Evolutionary conservation across 2,329 filamentous ascomycete genomes (phyloP), one percentile per base, ranked within the genome.

Genomic region (Blastomyces parvus): DNA sequence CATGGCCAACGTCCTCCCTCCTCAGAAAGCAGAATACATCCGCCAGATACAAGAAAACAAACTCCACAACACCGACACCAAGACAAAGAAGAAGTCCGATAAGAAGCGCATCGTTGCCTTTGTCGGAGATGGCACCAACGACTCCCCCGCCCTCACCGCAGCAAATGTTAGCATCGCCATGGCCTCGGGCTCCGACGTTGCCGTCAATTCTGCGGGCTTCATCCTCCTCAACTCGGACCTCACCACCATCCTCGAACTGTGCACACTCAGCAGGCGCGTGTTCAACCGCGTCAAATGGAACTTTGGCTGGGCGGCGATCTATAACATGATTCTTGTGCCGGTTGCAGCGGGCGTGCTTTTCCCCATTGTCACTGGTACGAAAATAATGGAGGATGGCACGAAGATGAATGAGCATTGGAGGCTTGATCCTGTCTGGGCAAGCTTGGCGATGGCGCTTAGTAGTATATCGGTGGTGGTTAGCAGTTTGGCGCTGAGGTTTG

Each of bases 381-480:
- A 73, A 50, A 56, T 48, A 17, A 42, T 14, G 42, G 69, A 71
- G 66, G 72, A 74, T 66, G 73, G 70, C 30, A 69, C 70, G 53
- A 69, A 64, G 64, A 72, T 74, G 40, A 66, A 73, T 65, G 70
- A 70, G 13, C 77, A 78, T 60, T 81, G 78, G 77, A 71, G 79
- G 42, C 64, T 82, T 9, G 78, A 78, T 66, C 80, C 80, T 0
- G 80, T 81, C 6, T 97, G 92, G 92, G 93, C 92, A 5, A 88
- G 87, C 67, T 76, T 96, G 73, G 92, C 92, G 0, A 97, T 97
- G 93, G 93, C 93, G 33, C 76, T 92, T 74, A 96, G 91, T 75
- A 93, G 89, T 74, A 87, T 97, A 68, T 94, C 89, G 71, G 92
- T 97, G 56, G 88, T 97, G 60, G 77, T 85, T 71, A 96, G 91